These are phyloP conservation scores for Trichosporon ovoides DNA, from an alignment of 1,284 basidiomycete species.

Conservation along the genomic window DNA sequence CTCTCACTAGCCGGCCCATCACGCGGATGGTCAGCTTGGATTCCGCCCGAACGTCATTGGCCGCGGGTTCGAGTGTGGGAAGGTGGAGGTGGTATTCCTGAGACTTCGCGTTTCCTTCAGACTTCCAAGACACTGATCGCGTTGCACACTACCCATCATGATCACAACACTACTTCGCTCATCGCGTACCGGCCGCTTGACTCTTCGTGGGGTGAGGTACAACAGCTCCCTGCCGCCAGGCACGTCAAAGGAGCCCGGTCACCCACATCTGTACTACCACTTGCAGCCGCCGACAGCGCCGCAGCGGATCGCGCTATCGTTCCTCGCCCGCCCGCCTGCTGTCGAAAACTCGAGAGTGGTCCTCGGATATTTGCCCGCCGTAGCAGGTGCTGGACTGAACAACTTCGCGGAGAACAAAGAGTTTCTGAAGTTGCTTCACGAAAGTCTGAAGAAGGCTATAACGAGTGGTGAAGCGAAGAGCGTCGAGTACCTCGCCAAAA, in stretches of 20 bases:
- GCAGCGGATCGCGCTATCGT: constrained; percentile 27
- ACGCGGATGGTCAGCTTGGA: not conserved
- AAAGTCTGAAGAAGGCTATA: constrained; percentile 27
- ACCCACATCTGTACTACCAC: constrained; percentile 44
- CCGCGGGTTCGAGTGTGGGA: not conserved
- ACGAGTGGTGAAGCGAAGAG: constrained; percentile 20
- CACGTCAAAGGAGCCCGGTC: constrained; percentile 28
- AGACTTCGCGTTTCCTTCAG: not conserved
- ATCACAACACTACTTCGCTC: not conserved
- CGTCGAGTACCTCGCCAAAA: constrained; percentile 40
- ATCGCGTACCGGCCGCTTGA: not conserved
- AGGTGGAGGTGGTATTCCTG: constrained; percentile 1
- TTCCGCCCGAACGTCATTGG: constrained; percentile 4
- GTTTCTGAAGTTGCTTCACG: constrained; percentile 32
- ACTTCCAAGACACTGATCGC: not conserved
- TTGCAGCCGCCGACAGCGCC: not conserved
- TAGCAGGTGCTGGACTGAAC: constrained; percentile 25
- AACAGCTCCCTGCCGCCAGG: constrained; percentile 5
- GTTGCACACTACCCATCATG: not conserved
- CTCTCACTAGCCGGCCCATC: not conserved
- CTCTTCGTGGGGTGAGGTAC: not conserved
- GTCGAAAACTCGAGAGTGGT: constrained; percentile 18
- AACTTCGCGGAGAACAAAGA: constrained; percentile 37
- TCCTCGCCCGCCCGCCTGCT: constrained; percentile 29
- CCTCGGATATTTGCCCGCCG: constrained; percentile 38